Conservation (phyloP, 73 alveolate species). For the Paramecium octaurelia region DNA sequence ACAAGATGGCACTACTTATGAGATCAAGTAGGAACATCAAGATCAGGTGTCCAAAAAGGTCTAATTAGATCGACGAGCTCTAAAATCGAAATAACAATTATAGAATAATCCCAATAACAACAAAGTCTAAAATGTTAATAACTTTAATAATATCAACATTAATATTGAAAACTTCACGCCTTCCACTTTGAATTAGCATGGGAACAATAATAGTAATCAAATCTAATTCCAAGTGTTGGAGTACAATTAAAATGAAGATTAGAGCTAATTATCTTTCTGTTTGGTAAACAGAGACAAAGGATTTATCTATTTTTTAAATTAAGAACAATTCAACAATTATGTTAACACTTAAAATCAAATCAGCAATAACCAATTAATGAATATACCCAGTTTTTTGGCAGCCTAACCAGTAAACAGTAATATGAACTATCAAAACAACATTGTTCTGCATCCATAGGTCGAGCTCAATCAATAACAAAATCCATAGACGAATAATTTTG, state of each 20-base stretch:
- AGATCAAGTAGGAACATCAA: neutral
- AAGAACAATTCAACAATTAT: neutral
- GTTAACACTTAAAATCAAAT: neutral
- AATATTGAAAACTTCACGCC: neutral
- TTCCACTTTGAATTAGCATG: neutral
- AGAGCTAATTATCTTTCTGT: neutral
- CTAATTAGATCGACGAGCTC: neutral
- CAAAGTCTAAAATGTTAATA: neutral
- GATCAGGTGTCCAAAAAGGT: neutral
- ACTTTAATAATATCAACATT: neutral
- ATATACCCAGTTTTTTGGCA: neutral
- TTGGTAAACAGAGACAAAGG: constrained; percentile 2
- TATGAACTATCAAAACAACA: neutral
- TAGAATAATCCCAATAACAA: neutral
- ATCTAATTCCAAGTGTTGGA: neutral
- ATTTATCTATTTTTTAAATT: neutral
- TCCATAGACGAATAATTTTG: neutral
- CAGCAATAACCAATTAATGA: neutral
- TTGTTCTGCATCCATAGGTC: neutral
- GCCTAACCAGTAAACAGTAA: neutral
- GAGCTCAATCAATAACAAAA: neutral
- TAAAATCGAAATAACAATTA: neutral
- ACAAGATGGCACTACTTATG: constrained; percentile 9
- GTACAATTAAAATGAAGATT: neutral
- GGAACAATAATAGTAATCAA: neutral